Percentiles rank a stretch among this genome's conserved stretches.
Conservation (phyloP, 1,139 yeast species). For the Taphrina confusa region DNA sequence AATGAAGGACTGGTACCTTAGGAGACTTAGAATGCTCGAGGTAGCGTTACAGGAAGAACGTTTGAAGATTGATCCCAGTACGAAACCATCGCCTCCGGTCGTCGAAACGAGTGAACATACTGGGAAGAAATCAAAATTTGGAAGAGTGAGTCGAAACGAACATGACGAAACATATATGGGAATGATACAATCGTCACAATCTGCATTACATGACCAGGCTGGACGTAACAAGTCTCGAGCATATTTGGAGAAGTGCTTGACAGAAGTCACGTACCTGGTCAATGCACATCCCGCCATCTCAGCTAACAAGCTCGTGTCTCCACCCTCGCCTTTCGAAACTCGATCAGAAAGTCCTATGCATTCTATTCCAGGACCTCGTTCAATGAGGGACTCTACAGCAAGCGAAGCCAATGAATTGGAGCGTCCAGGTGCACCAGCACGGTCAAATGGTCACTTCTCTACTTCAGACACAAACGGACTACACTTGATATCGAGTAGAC, state of each 20-base stretch:
- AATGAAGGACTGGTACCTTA: slow-evolving; percentile 26
- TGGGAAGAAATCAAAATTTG: background rate
- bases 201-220: slow-evolving; percentile 5
- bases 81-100: background rate
- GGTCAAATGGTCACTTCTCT: too few species aligned
- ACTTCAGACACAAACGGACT: background rate
- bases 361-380: background rate
- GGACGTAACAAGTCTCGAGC: slow-evolving; percentile 25
- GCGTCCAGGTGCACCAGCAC: too few species aligned
- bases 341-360: background rate
- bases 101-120: slow-evolving; percentile 1
- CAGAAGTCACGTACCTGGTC: slow-evolving; percentile 32
- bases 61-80: slow-evolving; percentile 2
- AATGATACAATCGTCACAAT: slow-evolving; percentile 9
- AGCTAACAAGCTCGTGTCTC: background rate
- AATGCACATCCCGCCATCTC: slow-evolving; percentile 4
- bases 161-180: slow-evolving; percentile 8
- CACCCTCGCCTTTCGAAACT: background rate
- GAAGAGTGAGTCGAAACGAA: slow-evolving; percentile 10
- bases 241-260: slow-evolving; percentile 28
- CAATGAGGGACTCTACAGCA: background rate
- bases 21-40: slow-evolving; percentile 26
- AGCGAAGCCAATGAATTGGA: too few species aligned
- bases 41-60: slow-evolving; percentile 26
- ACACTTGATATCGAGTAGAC: background rate